Base-by-base conservation (phyloP, 2,329 filamentous ascomycete genomes). In the Drechmeria coniospora region DNA sequence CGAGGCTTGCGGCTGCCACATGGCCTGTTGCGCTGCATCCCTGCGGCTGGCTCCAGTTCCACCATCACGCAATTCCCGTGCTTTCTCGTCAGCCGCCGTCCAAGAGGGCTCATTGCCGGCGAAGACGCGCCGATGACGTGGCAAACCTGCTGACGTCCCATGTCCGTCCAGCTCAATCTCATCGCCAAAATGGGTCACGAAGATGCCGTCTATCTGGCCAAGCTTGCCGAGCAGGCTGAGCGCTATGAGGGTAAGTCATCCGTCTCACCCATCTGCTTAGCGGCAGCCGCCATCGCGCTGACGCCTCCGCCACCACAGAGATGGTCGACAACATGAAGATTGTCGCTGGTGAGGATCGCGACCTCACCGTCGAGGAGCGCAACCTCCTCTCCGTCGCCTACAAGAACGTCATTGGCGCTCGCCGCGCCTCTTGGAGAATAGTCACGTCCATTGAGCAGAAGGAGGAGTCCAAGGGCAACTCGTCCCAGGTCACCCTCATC, bases 281-380 rank as follows among this genome's bases (percentile, higher is more conserved):
- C 13, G 10, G 9, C 25, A 7, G 11, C 12, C 7, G 16, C 17
- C 14, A 24, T 33, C 23, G 36, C 36, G 42, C 47, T 49, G 37
- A 50, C 40, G 9, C 25, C 25, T 17, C 31, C 22, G 22, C 28
- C 13, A 25, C 26, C 41, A 33, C 61, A 94, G 87, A 94, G 66
- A 94, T 95, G 87, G 87, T 95, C 45, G 84, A 93, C 71, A 93
- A 94, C 75, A 95, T 95, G 87, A 95, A 94, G 77, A 76, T 81
- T 45, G 87, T 94, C 51, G 87, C 87, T 50, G 86, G 80, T 44
- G 82, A 87, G 56, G 74, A 81, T 54, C 74, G 68, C 49, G 79
- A 84, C 51, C 70, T 84, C 47, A 79, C 76, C 40, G 84, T 94
- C 44, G 87, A 94, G 65, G 86, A 94, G 74, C 81, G 86, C 57